A percentile compares a stretch with the other conserved stretches of the same genome.
phyloP scores from a whole-genome alignment of 257 asterid species.

The Nicotiana sylvestris region DNA sequence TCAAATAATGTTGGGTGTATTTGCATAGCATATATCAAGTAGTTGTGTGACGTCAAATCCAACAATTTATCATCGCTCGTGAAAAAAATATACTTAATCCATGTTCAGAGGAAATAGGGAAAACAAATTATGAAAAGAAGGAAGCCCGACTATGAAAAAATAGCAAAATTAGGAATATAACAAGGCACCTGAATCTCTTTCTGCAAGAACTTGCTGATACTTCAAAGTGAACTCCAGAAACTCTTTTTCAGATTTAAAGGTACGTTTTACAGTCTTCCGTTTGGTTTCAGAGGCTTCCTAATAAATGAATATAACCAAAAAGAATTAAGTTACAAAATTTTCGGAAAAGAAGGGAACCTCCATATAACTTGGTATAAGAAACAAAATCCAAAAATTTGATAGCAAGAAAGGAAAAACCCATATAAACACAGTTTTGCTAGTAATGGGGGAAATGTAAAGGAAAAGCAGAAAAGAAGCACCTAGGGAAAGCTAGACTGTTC shows the following conservation, averaged over 20 bases:
- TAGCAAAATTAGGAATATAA: constrained; percentile 11
- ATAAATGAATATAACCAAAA: constrained; percentile 4
- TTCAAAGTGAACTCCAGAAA: constrained; percentile 81
- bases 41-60: neutral
- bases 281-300: constrained; percentile 77
- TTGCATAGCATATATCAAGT: neutral
- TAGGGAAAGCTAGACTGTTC: neutral
- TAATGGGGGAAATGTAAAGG: neutral
- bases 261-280: constrained; percentile 73
- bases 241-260: constrained; percentile 75
- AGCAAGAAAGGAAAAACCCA: neutral
- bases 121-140: constrained; percentile 9
- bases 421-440: neutral
- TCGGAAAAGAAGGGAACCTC: neutral
- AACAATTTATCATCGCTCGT: neutral
- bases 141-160: neutral
- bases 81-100: neutral
- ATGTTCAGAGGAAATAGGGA: neutral
- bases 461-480: constrained; percentile 1
- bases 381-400: neutral
- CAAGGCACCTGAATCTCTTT: constrained; percentile 90
- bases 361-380: neutral
- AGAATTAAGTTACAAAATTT: neutral
- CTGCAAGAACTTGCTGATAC: constrained; percentile 83
- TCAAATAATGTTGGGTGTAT: no score